Base-by-base conservation (phyloP, 495 filamentous ascomycete species). In the Monascus purpureus region DNA sequence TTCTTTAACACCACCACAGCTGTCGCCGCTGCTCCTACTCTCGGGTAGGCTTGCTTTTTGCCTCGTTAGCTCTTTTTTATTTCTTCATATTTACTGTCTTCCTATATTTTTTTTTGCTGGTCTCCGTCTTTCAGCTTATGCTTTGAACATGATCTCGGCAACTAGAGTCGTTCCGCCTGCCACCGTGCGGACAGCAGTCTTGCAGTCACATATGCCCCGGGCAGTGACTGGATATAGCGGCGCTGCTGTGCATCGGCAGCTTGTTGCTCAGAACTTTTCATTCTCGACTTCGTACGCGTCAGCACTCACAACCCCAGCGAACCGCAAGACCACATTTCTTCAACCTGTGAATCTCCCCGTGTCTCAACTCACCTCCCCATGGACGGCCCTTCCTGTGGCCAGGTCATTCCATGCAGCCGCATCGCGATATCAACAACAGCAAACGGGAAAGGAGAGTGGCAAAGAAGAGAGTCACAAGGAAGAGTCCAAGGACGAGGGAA, bases 171-270 rank as follows among this genome's bases (percentile, higher is more conserved):
- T 14, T 29, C 31, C 37, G 49, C 47, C 59, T 29, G 49, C 50
- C 40, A 50, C 55, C 46, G 49, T 53, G 39, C 57, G 61, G 41
- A 55, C 52, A 52, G 61, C 55, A 44, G 53, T 50, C 32, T 33
- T 60, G 36, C 50, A 56, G 42, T 52, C 55, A 25, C 52, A 57
- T 19, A 38, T 40, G 35, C 38, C 49, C 42, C 37, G 32, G 31
- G 33, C 51, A 42, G 59, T 52, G 39, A 52, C 56, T 45, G 56
- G 57, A 35, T 57, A 59, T 48, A 62, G 67, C 40, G 63, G 63
- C 39, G 60, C 68, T 26, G 66, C 67, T 20, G 61, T 69, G 16
- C 76, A 73, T 36, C 65, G 70, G 55, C 66, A 74, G 49, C 66
- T 77, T 64, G 37, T 68, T 6, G 61, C 62, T 17, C 65, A 49